phyloP scores from a whole-genome alignment of 306 rosid species.

The Prosopis cineraria region DNA sequence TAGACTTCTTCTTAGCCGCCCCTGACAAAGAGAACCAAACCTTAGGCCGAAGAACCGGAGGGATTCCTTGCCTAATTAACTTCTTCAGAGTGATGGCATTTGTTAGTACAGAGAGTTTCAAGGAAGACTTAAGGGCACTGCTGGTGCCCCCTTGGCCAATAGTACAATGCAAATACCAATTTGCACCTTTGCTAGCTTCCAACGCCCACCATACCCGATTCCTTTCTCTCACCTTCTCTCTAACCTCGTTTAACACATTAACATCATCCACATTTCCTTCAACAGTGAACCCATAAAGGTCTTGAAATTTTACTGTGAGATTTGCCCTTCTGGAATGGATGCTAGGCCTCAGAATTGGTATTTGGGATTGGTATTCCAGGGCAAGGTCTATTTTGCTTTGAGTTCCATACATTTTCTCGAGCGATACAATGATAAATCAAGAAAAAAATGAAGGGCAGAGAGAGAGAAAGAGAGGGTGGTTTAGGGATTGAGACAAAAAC shows the following conservation, averaged over 20 bases:
- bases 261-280: conserved; percentile 88
- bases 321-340: conserved; percentile 69
- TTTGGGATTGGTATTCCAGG: conserved; percentile 62
- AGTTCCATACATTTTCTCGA: conserved; percentile 54
- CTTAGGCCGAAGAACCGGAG: conserved; percentile 73
- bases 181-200: conserved; percentile 77
- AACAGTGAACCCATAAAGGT: conserved; percentile 70
- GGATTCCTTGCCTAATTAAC: conserved; percentile 72
- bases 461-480: not conserved
- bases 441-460: conserved; percentile 19
- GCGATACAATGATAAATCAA: conserved; percentile 33
- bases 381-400: conserved; percentile 58
- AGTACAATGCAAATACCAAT: conserved; percentile 65
- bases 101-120: conserved; percentile 54
- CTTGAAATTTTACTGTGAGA: conserved; percentile 73
- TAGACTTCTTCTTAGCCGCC: conserved; percentile 79
- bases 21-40: conserved; percentile 77
- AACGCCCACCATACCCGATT: conserved; percentile 79
- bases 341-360: conserved; percentile 67
- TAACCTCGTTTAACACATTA: conserved; percentile 70
- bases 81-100: conserved; percentile 67
- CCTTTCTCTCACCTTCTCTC: conserved; percentile 73
- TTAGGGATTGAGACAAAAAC: conserved; percentile 1
- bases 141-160: conserved; percentile 47
- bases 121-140: conserved; percentile 54